Conservation (phyloP, 2,329 filamentous ascomycete genomes). For the Epicoccum nigrum region DNA sequence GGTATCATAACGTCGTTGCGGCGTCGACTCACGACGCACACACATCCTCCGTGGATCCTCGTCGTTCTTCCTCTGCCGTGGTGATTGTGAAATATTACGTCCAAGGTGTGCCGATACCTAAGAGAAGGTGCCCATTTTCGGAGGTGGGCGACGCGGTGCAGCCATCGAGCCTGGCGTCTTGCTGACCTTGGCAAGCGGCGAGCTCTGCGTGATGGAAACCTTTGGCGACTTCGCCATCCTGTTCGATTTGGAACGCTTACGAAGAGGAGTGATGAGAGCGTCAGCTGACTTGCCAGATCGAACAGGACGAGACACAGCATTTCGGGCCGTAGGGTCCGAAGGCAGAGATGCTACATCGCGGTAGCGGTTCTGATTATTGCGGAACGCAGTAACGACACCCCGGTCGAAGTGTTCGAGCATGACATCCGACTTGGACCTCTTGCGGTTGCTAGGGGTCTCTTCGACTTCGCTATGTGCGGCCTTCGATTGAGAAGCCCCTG, state of each 20-base stretch:
- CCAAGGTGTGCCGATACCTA: constrained; percentile 17
- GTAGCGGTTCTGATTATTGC: constrained; percentile 48
- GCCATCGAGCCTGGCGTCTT: constrained; percentile 41
- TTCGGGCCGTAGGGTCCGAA: constrained; percentile 44
- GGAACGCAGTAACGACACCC: constrained; percentile 53
- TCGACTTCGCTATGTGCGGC: constrained; percentile 33
- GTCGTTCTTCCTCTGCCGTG: constrained; percentile 16
- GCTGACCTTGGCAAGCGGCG: constrained; percentile 38
- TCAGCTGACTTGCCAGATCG: constrained; percentile 49
- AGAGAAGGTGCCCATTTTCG: constrained; percentile 46
- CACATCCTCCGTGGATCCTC: constrained; percentile 27
- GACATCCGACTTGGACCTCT: constrained; percentile 40
- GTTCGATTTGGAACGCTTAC: constrained; percentile 43
- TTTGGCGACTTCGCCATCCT: constrained; percentile 33
- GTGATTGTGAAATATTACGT: constrained; percentile 8
- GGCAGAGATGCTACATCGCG: constrained; percentile 47
- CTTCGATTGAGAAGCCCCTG: constrained; percentile 39
- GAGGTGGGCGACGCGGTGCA: constrained; percentile 33
- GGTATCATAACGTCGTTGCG: constrained; percentile 45
- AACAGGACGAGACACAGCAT: constrained; percentile 45
- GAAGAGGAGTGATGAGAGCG: constrained; percentile 47
- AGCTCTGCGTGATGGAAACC: constrained; percentile 28
- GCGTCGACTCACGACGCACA: constrained; percentile 19
- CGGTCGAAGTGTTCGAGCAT: constrained; percentile 57
- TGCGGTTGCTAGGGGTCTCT: constrained; percentile 34